These are phyloP conservation scores for Penicillium bialowiezense DNA, from an alignment of 495 filamentous ascomycete species.

Conservation along the genomic window DNA sequence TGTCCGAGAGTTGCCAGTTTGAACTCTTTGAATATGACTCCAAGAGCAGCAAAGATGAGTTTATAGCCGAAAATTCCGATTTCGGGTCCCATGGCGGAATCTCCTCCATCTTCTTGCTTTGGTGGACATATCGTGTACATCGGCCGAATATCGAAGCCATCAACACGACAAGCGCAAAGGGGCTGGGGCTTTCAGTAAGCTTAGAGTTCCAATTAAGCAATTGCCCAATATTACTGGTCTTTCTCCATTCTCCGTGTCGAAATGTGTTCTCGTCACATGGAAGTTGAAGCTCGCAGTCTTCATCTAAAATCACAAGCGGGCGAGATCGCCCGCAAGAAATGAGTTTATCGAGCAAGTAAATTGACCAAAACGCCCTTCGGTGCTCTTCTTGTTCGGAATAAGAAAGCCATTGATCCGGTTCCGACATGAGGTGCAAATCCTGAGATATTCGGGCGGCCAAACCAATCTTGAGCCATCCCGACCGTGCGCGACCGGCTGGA, in stretches of 20 bases:
- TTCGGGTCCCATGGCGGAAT: conserved; percentile 33
- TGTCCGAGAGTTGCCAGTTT: conserved; percentile 4
- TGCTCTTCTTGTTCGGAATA: conserved; percentile 29
- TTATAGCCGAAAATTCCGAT: conserved; percentile 26
- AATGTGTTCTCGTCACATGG: conserved; percentile 29
- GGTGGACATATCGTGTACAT: conserved; percentile 27
- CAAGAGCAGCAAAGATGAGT: conserved; percentile 23
- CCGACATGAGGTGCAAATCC: conserved; percentile 27
- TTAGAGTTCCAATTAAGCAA: conserved; percentile 19
- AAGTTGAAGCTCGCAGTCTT: conserved; percentile 27
- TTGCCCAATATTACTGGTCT: conserved; percentile 23
- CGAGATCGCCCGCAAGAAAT: conserved; percentile 28
- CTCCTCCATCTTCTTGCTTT: conserved; percentile 10
- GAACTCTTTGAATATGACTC: conserved; percentile 26
- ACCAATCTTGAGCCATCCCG: conserved; percentile 32
- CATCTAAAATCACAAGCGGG: conserved; percentile 26
- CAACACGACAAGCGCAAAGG: conserved; percentile 24
- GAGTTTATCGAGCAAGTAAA: conserved; percentile 29
- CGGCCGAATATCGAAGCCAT: conserved; percentile 27
- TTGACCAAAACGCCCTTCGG: conserved; percentile 31
- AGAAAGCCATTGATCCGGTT: conserved; percentile 17
- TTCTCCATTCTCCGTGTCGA: conserved; percentile 14
- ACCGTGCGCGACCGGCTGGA: conserved; percentile 24
- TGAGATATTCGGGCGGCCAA: conserved; percentile 30
- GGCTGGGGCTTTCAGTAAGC: conserved; percentile 16